A percentile compares a stretch with the other conserved stretches of the same genome.
Conservation (phyloP, 805 yeast species). For the Blastobotrys robertii region DNA sequence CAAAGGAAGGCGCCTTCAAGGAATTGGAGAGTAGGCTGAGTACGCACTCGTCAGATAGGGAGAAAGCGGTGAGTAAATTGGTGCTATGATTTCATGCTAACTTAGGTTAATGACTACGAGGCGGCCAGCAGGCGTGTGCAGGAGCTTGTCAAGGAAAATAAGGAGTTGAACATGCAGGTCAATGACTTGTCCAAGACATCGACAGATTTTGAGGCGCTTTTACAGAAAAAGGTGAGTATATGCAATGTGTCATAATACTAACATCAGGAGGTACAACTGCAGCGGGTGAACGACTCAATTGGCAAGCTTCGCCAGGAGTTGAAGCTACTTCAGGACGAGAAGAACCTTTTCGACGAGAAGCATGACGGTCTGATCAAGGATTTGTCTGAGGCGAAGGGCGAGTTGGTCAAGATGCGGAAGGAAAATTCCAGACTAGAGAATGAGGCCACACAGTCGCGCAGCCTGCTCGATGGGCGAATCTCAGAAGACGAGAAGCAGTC, state of each 20-base stretch:
- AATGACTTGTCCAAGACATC: slow-evolving; percentile 30
- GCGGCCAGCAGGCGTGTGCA: slow-evolving; percentile 31
- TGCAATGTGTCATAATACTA: neutral
- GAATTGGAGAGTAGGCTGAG: slow-evolving; percentile 24
- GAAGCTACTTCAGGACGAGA: slow-evolving; percentile 9
- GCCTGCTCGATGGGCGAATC: slow-evolving; percentile 31
- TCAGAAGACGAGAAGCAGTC: slow-evolving; percentile 14
- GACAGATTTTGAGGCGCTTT: slow-evolving; percentile 27
- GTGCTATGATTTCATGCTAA: neutral
- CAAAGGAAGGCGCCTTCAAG: slow-evolving; percentile 22
- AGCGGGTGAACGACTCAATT: slow-evolving; percentile 9
- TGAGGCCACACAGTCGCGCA: slow-evolving; percentile 36
- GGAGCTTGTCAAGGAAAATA: slow-evolving; percentile 36
- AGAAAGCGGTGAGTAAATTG: no score
- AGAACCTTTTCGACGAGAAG: slow-evolving; percentile 6
- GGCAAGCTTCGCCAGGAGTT: slow-evolving; percentile 5
- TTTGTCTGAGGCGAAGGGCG: slow-evolving; percentile 19
- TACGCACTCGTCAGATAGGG: slow-evolving; percentile 16
- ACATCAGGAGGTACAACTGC: slow-evolving; percentile 18
- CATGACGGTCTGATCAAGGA: slow-evolving; percentile 14
- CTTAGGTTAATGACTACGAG: slow-evolving; percentile 15
- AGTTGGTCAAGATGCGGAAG: slow-evolving; percentile 16
- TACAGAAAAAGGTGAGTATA: slow-evolving; percentile 21
- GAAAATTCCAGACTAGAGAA: slow-evolving; percentile 29
- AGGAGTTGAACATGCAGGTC: slow-evolving; percentile 33